These are phyloP conservation scores for Trichoderma endophyticum DNA, from an alignment of 2,329 filamentous ascomycete species.

Conservation along the genomic window DNA sequence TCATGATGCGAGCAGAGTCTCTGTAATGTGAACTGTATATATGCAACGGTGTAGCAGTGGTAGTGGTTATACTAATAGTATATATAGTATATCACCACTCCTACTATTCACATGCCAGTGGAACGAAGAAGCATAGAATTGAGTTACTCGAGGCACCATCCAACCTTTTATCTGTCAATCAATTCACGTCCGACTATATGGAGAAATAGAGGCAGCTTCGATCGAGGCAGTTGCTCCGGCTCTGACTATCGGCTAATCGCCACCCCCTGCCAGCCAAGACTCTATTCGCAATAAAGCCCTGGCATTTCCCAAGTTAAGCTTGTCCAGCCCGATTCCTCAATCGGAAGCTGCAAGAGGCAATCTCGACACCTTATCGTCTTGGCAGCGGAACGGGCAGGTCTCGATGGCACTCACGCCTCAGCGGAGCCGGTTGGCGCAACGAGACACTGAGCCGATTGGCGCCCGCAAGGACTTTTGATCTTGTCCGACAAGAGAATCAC, in stretches of 20 bases:
- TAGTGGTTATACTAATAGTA: background rate
- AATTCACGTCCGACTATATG: background rate
- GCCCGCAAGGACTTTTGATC: background rate
- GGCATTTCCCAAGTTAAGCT: background rate
- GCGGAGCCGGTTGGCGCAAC: background rate
- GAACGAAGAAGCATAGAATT: background rate
- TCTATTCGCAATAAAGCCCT: slow-evolving; percentile 1
- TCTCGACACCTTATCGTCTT: slow-evolving; percentile 7
- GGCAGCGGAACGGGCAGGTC: background rate
- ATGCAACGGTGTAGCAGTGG: background rate
- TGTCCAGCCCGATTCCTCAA: background rate
- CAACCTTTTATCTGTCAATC: background rate
- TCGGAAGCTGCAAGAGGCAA: slow-evolving; percentile 8
- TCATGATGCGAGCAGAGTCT: slow-evolving; percentile 21
- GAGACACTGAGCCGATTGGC: background rate
- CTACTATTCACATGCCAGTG: background rate
- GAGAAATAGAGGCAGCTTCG: background rate
- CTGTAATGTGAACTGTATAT: background rate
- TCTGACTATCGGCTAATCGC: background rate
- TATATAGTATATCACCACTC: background rate
- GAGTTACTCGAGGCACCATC: background rate
- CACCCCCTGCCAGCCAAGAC: slow-evolving; percentile 4
- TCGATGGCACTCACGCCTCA: background rate
- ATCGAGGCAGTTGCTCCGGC: background rate
- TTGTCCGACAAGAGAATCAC: background rate